Conservation (phyloP, 768 basidiomycete genomes). For the Mycena albidolilacea region DNA sequence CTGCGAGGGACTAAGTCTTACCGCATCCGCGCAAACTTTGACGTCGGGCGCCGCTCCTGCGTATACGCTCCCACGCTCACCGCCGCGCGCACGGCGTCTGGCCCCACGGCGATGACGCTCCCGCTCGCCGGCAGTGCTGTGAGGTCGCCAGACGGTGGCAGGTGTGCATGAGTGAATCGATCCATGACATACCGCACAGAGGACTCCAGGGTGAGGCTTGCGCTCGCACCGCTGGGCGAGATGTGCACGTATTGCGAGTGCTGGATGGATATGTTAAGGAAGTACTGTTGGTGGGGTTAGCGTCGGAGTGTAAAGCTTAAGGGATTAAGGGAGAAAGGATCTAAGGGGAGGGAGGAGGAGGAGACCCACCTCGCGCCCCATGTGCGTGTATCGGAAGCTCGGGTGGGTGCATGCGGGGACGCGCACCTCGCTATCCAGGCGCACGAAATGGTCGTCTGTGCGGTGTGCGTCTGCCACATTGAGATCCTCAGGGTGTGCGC, state of each 20-base stretch:
- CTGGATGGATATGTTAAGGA: conserved; percentile 28
- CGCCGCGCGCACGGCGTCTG: conserved; percentile 15
- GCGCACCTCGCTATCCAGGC: conserved; percentile 38
- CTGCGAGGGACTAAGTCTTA: too few species aligned
- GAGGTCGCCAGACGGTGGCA: not conserved
- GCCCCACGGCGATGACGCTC: conserved; percentile 3
- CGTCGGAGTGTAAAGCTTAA: too few species aligned
- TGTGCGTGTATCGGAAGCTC: conserved; percentile 33
- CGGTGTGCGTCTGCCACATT: conserved; percentile 18
- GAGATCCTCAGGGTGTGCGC: conserved; percentile 27
- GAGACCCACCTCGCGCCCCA: conserved; percentile 31
- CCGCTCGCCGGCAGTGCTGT: conserved; percentile 26
- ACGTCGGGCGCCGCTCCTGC: conserved; percentile 33
- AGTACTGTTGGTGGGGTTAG: conserved; percentile 18
- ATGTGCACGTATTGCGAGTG: conserved; percentile 39
- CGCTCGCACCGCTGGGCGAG: conserved; percentile 31
- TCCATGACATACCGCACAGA: conserved; percentile 37
- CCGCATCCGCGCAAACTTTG: conserved; percentile 1
- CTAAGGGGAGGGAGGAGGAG: too few species aligned
- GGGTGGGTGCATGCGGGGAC: conserved; percentile 37
- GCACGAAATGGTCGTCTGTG: conserved; percentile 23
- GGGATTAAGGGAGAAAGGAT: too few species aligned
- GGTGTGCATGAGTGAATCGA: conserved; percentile 17
- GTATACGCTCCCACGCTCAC: conserved; percentile 9
- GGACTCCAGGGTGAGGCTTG: conserved; percentile 21